Evolutionary conservation across 805 yeast genomes (phyloP).

Genomic region (Myxozyma sirexii): DNA sequence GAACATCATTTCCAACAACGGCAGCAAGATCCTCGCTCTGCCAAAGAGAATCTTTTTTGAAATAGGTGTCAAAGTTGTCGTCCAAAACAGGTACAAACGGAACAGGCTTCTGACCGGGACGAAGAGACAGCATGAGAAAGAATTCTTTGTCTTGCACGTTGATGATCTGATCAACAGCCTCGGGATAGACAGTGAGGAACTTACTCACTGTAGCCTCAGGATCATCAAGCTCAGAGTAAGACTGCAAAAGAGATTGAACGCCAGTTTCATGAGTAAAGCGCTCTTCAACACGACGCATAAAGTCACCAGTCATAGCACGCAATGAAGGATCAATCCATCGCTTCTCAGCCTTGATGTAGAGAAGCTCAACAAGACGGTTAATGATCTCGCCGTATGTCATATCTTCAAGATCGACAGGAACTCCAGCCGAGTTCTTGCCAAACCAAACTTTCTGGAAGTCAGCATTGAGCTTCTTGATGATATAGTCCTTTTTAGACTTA

Average conservation of each 20-base stretch:
- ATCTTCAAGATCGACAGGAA: constrained; percentile 87
- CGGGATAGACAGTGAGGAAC: constrained; percentile 70
- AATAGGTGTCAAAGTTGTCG: constrained; percentile 90
- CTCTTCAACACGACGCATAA: constrained; percentile 93
- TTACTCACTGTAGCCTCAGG: constrained; percentile 65
- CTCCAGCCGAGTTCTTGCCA: constrained; percentile 69
- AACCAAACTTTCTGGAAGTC: constrained; percentile 99
- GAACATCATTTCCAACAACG: constrained; percentile 93
- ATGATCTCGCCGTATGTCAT: constrained; percentile 96
- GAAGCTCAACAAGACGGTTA: constrained; percentile 79
- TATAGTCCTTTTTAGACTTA: constrained; percentile 79
- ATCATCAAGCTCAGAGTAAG: constrained; percentile 63
- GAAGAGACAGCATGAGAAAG: constrained; percentile 80
- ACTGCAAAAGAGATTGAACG: constrained; percentile 68
- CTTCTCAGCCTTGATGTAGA: constrained; percentile 74
- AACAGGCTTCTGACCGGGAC: constrained; percentile 92
- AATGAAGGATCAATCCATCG: constrained; percentile 89
- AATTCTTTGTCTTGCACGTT: constrained; percentile 94
- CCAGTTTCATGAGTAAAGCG: constrained; percentile 67
- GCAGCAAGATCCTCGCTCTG: constrained; percentile 97
- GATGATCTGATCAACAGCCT: constrained; percentile 76
- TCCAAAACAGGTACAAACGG: constrained; percentile 96
- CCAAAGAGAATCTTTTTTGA: constrained; percentile 99
- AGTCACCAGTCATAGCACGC: constrained; percentile 84
- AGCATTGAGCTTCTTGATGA: constrained; percentile 81